Conservation (phyloP, 768 basidiomycete species). For the Hirschioporus abietinus region DNA sequence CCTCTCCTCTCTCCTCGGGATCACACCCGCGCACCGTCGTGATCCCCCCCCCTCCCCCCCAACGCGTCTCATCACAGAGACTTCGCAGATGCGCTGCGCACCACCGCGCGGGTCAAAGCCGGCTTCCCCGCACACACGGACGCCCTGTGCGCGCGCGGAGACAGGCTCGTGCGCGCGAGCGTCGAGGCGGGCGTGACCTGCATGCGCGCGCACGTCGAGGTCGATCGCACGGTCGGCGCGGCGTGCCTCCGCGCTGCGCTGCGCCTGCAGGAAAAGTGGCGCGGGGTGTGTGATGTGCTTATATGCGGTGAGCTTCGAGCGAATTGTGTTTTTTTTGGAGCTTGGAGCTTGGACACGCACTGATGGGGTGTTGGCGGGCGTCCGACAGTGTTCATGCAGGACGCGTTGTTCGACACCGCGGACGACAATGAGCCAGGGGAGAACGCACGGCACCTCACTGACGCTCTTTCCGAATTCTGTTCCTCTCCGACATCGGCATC, state of each 20-base stretch:
- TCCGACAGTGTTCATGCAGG: constrained; percentile 57
- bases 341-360: background rate
- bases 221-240: constrained; percentile 49
- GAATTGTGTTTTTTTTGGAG: too few species aligned
- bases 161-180: constrained; percentile 49
- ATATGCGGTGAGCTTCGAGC: constrained; percentile 40
- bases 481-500: too few species aligned
- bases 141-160: constrained; percentile 49
- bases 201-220: constrained; percentile 67
- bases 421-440: constrained; percentile 31
- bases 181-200: constrained; percentile 56
- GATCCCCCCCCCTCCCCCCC: too few species aligned
- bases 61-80: constrained; percentile 42
- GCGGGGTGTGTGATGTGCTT: constrained; percentile 47
- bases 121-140: constrained; percentile 35
- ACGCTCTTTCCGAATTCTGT: constrained; percentile 26
- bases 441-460: constrained; percentile 41
- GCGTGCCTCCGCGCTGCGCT: constrained; percentile 50
- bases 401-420: constrained; percentile 39
- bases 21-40: too few species aligned
- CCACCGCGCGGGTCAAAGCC: constrained; percentile 48
- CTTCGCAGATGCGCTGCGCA: constrained; percentile 49
- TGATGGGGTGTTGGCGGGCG: background rate
- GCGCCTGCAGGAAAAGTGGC: constrained; percentile 40
- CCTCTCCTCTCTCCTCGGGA: background rate